Base-by-base conservation (phyloP, 768 basidiomycete species). In the Phaffia tasmanica region DNA sequence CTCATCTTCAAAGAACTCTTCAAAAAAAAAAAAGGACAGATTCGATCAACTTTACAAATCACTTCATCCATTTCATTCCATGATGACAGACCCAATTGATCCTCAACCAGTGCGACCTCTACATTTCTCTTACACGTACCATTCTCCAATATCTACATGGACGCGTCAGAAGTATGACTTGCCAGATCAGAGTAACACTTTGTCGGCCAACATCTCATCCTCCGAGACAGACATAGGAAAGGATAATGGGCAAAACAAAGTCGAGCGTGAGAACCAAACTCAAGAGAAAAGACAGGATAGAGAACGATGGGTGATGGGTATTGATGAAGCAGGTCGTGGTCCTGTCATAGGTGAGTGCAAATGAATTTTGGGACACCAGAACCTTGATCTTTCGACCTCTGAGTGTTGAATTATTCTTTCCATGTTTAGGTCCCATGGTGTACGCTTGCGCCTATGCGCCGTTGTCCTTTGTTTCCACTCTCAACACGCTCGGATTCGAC, bases 261-360 rank as follows among this genome's bases (percentile, higher is more conserved):
- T 16, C 32, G 30, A 27, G 5, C 11, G 25, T 32, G 23, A 16
- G 5, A 65, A 62, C 11, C 59, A 27, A 5, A 61, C 32, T 27
- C 66, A 70, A 23, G 62, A 49, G 27, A 70, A 70, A 49, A 53
- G 23, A 4, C 65, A 57, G 3, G 71, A 72, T 23, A 70, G 72
- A 63, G 71, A 57, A 7, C 86, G 87, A 0, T 95, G 93, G 78
- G 89, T 97, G 58, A 85, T 99, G 59, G 95, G 95, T 27, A 92
- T 99, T n/a, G 95, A 99, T 76, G 95, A 99, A 75, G 95, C 95
- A 0, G 95, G 95, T 0, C 81, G 95, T 63, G 95, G 95, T 0
- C 95, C 94, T 25, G 94, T 94, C 1, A 79, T 99, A 0, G 94
- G 93, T 78, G 29, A 47, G 77, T 70, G 21, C 55, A 29, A 16